phyloP scores from a whole-genome alignment of 352 stramenopile species.

The Thraustochytrium aureum region DNA sequence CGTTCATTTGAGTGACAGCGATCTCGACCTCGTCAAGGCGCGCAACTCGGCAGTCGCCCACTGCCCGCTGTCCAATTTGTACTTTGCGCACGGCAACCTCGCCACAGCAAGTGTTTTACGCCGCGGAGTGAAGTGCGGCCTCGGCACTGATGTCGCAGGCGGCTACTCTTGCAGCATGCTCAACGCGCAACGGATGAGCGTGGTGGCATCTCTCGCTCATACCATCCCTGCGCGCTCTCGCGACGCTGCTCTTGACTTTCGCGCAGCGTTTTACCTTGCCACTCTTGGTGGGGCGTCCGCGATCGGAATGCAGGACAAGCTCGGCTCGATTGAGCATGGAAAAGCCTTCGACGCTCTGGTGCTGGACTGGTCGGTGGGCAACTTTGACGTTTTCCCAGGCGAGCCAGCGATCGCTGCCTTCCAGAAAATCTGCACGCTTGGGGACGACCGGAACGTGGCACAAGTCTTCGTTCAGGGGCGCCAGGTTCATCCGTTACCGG shows the following conservation, averaged over 20 bases:
- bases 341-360: slow-evolving; percentile 88
- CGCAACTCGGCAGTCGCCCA: slow-evolving; percentile 79
- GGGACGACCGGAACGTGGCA: slow-evolving; percentile 76
- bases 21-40: slow-evolving; percentile 69
- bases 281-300: slow-evolving; percentile 76
- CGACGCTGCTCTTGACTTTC: slow-evolving; percentile 64
- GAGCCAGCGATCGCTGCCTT: slow-evolving; percentile 68
- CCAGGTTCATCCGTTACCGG: background rate
- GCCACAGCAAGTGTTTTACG: slow-evolving; percentile 63
- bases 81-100: slow-evolving; percentile 70
- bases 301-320: slow-evolving; percentile 67
- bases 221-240: slow-evolving; percentile 15
- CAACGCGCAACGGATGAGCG: slow-evolving; percentile 77
- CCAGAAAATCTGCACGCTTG: slow-evolving; percentile 82
- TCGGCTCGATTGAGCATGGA: slow-evolving; percentile 80
- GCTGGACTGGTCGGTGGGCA: slow-evolving; percentile 62
- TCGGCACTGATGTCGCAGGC: slow-evolving; percentile 91
- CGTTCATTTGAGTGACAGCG: slow-evolving; percentile 73
- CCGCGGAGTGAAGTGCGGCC: slow-evolving; percentile 72
- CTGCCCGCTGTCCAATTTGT: slow-evolving; percentile 94
- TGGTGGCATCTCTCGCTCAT: slow-evolving; percentile 70
- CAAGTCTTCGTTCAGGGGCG: slow-evolving; percentile 65
- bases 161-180: slow-evolving; percentile 93
- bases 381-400: slow-evolving; percentile 65
- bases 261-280: slow-evolving; percentile 84